Base-by-base conservation (phyloP, 352 stramenopile genomes). In the Pythium sukuiense region DNA sequence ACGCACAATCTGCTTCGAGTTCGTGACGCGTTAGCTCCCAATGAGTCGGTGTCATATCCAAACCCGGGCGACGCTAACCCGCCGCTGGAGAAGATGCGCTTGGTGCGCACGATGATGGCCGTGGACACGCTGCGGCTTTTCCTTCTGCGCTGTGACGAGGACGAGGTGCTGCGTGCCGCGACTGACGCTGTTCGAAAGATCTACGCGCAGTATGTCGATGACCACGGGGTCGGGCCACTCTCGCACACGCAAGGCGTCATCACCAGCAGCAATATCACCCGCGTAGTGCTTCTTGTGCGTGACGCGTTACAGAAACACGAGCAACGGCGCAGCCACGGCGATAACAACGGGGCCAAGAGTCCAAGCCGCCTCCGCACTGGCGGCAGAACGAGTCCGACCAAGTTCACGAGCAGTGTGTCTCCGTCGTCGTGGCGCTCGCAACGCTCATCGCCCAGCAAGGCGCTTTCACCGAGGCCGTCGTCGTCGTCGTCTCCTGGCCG, bases 81-180 rank as follows among this genome's bases (percentile, higher is more conserved):
- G 2, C 41, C 43, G 1, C 7, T 54, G 2, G 30, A 33, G 13
- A 16, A 49, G 7, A 72, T 88, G 66, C 49, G 69, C 1, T 41
- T 64, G n/a, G 59, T 83, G 20, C 73, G 79, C 1, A 67, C 67
- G 11, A 60, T 84, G 52, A 55, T 88, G 18, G 72, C 75, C 6
- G 41, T 85, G 6, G 77, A 84, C 52, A 84, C 78, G 55, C 57
- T 88, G 9, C 67, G 69, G 5, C 49, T 85, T 11, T 49, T 85
- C 41, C 13, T 82, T 8, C 37, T 65, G 35, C 77, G 77, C 7
- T 69, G 74, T 33, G 69, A 73, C 8, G 46, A 48, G 24, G 62
- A 62, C 32, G 45, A 71, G 16, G 71, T 88, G 48, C 48, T 65
- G 37, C 43, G 69, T 1, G 69, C 77, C 0, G 45, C 81, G n/a